Evolutionary conservation across 352 stramenopile species (phyloP), one percentile per base, ranked within the genome.

Genomic region (Phytophthora capsici): DNA sequence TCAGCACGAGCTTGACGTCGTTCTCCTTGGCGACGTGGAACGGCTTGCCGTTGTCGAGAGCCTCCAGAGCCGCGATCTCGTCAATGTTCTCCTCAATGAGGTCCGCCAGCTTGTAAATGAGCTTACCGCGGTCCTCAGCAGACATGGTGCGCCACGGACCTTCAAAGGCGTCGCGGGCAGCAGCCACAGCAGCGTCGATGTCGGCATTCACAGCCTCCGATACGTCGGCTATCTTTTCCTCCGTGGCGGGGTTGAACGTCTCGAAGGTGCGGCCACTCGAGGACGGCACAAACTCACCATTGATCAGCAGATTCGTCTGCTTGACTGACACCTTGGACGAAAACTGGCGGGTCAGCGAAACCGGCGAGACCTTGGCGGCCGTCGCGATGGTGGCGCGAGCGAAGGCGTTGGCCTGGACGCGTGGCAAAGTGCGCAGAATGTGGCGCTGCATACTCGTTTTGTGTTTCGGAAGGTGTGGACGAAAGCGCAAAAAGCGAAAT

Each of bases 11-110:
- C 46, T 94, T 94, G 3, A 82, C 46, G 26, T 99, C 79, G 16
- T 68, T 41, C 34, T 41, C 81, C 26, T 77, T 71, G 2, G 91
- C 89, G 62, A 98, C 90, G 13, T 77, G 26, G 17, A 89, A 69
- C 9, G 96, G 93, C 68, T 99, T 99, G 40, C 97, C 97, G 61
- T 89, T 96, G 82, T 99, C 97, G 16, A 97, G 60, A 23, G 94
- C 96, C 71, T 99, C 97, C 2, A 99, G 83, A 23, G 68, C 66
- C 14, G 68, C 71, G 1, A 96, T 59, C 60, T 94, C 86, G 55
- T 84, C 80, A 6, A 69, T 72, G 63, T 90, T 82, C 45, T 82
- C 34, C 43, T 82, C 68, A 12, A 89, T 80, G 56, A 88, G 65
- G n/a, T 88, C 78, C 1, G 76, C 71, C 3, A 85, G 71, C 23